Conservation (phyloP, 352 stramenopile genomes). For the Blastocystis sp. region DNA sequence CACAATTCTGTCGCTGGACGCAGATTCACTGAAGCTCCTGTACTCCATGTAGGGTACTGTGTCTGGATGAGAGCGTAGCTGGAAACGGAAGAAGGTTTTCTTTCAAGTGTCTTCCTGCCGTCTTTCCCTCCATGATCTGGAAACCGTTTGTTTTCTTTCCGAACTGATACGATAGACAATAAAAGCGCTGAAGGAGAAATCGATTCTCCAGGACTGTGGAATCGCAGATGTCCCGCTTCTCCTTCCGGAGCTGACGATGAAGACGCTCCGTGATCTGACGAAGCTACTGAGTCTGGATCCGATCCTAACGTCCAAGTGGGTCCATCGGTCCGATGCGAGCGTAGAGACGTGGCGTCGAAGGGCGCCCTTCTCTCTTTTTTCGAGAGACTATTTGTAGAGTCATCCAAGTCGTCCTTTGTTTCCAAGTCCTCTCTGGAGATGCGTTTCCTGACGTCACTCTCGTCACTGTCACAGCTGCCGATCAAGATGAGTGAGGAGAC, state of each 20-base stretch:
- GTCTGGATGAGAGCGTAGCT: not conserved
- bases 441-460: not conserved
- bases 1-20: not conserved
- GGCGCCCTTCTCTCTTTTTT: not conserved
- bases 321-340: not conserved
- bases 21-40: not conserved
- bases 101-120: not conserved
- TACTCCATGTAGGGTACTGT: not conserved
- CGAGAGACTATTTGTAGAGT: not conserved
- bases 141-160: not conserved
- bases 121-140: not conserved
- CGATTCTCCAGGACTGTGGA: too few species aligned
- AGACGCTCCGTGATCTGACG: not conserved
- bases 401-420: not conserved
- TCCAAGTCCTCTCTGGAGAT: not conserved
- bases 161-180: too few species aligned
- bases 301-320: not conserved
- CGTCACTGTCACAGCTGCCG: not conserved
- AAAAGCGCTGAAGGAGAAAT: too few species aligned
- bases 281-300: not conserved
- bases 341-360: conserved; percentile 1
- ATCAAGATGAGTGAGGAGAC: not conserved
- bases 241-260: not conserved
- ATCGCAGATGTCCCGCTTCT: not conserved
- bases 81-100: not conserved